Evolutionary conservation across 768 basidiomycete genomes (phyloP), one percentile per base, ranked within the genome.

Genomic region (Termitomyces eurrhizus): DNA sequence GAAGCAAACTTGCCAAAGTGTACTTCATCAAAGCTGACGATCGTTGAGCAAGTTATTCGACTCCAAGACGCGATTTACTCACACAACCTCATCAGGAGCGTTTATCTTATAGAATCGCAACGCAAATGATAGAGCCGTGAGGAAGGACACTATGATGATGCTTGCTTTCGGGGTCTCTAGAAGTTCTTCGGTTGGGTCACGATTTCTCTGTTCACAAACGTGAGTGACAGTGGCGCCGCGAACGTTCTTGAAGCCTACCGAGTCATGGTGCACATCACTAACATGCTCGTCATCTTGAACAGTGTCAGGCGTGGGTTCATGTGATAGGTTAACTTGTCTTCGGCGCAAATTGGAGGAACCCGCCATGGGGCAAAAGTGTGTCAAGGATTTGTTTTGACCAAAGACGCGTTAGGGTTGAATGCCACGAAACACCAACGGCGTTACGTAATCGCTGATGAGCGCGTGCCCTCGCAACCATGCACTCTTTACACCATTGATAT

Each of bases 1-100:
- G 92, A 86, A 13, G 97, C 95, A 71, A 99, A 99, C 74, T 98
- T 97, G 63, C 96, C 96, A 70, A 98, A 98, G 71, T 98, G 96
- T 13, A 98, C 96, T 76, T 98, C 95, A 71, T 98, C 95, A 70
- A 98, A 98, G 52, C 93, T 95, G 66, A 41, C 8, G 52, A 48
- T 52, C 14, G 36, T 46, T 55, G 21, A 58, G 36, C 24, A 41
- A 44, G 14, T 46, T 46, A 48, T 12, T 9, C 11, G 32, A 13
- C 42, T 44, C 9, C 54, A 29, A 18, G 41, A 53, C 48, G 51
- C 24, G 55, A 35, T 57, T 36, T 44, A 81, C 92, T 70, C 75
- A 94, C 92, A 95, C 93, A 63, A 95, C 93, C 77, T 94, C 90
- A 79, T 95, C 92, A 48, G 94, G 95, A 70, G 92, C 88, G 70